These are phyloP conservation scores for Pezizomycotina sp. DNA, from an alignment of 2,329 filamentous ascomycete genomes.

Conservation along the genomic window DNA sequence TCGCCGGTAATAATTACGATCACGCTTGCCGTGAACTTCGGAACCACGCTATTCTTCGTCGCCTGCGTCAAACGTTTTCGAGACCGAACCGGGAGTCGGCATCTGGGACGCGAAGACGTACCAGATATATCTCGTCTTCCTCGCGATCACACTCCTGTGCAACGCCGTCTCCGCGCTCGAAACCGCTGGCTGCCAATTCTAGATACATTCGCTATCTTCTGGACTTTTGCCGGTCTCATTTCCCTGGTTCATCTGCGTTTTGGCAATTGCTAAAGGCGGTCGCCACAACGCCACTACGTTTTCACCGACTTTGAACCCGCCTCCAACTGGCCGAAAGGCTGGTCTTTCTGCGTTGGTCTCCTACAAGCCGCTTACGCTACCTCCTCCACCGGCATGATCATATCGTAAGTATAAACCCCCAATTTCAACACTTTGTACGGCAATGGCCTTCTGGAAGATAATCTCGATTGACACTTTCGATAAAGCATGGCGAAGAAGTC, in stretches of 20 bases:
- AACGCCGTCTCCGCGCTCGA: conserved; percentile 37
- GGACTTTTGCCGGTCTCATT: conserved; percentile 55
- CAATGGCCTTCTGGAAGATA: conserved; percentile 4
- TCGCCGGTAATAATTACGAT: conserved; percentile 69
- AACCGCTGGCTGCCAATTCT: conserved; percentile 41
- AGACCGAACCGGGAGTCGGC: conserved; percentile 32
- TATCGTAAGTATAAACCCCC: conserved; percentile 41
- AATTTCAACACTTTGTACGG: conserved; percentile 6
- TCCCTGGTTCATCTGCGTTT: conserved; percentile 45
- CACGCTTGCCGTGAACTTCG: conserved; percentile 67
- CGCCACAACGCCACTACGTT: conserved; percentile 46
- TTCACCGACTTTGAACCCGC: conserved; percentile 52
- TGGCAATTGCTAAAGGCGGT: conserved; percentile 52
- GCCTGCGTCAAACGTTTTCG: conserved; percentile 41
- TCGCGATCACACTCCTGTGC: conserved; percentile 35
- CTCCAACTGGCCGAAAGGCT: conserved; percentile 54
- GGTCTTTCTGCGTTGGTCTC: conserved; percentile 58
- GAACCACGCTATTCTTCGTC: conserved; percentile 40
- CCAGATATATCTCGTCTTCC: conserved; percentile 36
- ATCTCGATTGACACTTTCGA: too few relatives aligned
- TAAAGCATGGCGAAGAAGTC: conserved; percentile 42
- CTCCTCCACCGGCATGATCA: conserved; percentile 64
- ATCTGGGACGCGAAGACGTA: conserved; percentile 33
- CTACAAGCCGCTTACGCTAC: conserved; percentile 58
- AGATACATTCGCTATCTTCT: conserved; percentile 59